These are phyloP conservation scores for Sporodiniella umbellata DNA, from an alignment of 371 early-diverging fungal species.

Conservation along the genomic window DNA sequence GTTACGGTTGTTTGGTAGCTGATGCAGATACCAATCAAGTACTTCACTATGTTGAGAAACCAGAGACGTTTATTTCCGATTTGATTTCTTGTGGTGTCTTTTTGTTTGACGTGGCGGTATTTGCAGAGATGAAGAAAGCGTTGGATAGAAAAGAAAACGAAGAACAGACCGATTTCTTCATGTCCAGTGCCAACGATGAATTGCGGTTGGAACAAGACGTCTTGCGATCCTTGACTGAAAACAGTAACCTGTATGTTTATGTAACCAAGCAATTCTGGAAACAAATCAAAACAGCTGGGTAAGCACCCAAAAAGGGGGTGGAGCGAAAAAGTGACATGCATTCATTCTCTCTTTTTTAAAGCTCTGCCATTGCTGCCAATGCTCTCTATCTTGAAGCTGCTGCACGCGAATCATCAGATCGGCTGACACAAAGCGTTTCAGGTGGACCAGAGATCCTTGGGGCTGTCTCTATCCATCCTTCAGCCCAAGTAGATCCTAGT, in stretches of 20 bases:
- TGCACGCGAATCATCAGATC: constrained; percentile 54
- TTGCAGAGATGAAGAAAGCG: constrained; percentile 81
- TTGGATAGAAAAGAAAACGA: constrained; percentile 61
- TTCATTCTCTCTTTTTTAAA: constrained; percentile 11
- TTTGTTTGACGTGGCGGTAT: constrained; percentile 83
- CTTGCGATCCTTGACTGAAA: constrained; percentile 78
- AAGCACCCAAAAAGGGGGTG: neutral
- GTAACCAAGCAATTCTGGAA: constrained; percentile 85
- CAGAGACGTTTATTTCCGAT: constrained; percentile 91
- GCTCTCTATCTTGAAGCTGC: constrained; percentile 83
- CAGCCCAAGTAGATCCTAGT: constrained; percentile 87
- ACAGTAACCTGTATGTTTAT: constrained; percentile 79
- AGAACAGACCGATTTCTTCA: constrained; percentile 7
- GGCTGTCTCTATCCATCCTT: constrained; percentile 92
- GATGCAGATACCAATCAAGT: constrained; percentile 83
- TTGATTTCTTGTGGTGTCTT: constrained; percentile 93
- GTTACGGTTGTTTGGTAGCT: constrained; percentile 90
- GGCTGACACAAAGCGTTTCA: constrained; percentile 48
- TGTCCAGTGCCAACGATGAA: constrained; percentile 39
- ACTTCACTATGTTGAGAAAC: constrained; percentile 97
- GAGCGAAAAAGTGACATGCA: neutral
- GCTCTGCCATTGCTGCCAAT: constrained; percentile 92
- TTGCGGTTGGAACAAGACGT: constrained; percentile 88
- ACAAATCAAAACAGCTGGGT: constrained; percentile 88
- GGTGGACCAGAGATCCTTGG: constrained; percentile 81